Percentiles rank a stretch among this genome's conserved stretches.
phyloP scores from a whole-genome alignment of 345 rosid species.

The Hirschfeldia incana region DNA sequence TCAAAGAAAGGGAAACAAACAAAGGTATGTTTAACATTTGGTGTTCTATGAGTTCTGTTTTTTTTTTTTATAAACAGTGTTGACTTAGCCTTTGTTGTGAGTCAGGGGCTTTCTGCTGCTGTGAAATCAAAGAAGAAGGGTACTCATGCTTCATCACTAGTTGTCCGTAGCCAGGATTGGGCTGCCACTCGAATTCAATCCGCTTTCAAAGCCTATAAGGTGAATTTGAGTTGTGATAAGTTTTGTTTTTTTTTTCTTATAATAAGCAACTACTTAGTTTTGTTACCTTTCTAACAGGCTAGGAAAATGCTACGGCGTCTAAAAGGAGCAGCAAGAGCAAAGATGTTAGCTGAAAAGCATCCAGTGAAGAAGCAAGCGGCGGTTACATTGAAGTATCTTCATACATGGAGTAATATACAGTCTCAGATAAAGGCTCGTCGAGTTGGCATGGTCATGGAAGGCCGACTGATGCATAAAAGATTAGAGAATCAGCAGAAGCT shows the following conservation, averaged over 20 bases:
- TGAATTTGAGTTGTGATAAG: slow-evolving; percentile 27
- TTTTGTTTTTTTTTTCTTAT: background rate
- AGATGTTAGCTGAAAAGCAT: slow-evolving; percentile 44
- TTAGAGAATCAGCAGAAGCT: slow-evolving; percentile 90
- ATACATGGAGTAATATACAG: slow-evolving; percentile 86
- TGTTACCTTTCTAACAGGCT: slow-evolving; percentile 49
- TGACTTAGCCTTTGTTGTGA: too few species aligned
- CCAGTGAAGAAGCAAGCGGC: slow-evolving; percentile 67
- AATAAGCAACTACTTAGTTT: background rate
- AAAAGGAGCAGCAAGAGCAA: slow-evolving; percentile 63
- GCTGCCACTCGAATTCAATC: slow-evolving; percentile 72
- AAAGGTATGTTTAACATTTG: too few species aligned
- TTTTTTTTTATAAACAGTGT: too few species aligned
- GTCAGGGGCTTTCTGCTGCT: slow-evolving; percentile 59
- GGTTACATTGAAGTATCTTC: slow-evolving; percentile 63
- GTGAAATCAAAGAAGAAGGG: slow-evolving; percentile 64
- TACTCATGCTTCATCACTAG: slow-evolving; percentile 38
- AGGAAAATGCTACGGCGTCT: slow-evolving; percentile 65
- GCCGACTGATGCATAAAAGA: slow-evolving; percentile 70
- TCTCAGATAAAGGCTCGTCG: slow-evolving; percentile 68
- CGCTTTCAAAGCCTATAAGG: slow-evolving; percentile 80
- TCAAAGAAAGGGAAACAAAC: slow-evolving; percentile 59
- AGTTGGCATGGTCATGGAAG: slow-evolving; percentile 76
- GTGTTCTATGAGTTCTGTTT: background rate
- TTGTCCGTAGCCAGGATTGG: slow-evolving; percentile 51